phyloP scores from a whole-genome alignment of 2,329 filamentous ascomycete genomes.

The Xylariaceae sp. region DNA sequence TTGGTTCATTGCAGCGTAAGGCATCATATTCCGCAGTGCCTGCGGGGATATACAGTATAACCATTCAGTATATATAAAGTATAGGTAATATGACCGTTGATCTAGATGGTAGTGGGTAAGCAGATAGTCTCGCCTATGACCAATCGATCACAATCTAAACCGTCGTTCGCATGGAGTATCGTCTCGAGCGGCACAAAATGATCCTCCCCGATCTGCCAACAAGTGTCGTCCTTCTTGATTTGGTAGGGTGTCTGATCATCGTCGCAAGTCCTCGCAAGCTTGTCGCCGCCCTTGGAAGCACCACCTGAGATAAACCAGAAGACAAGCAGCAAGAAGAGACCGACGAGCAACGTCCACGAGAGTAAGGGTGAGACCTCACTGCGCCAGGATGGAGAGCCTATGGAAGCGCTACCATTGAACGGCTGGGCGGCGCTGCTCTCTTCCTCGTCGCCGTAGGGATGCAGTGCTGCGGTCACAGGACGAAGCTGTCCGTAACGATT shows the following conservation, averaged over 20 bases:
- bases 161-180: conserved; percentile 42
- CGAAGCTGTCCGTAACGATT: conserved; percentile 42
- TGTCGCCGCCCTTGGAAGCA: conserved; percentile 21
- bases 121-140: conserved; percentile 41
- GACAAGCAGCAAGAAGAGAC: conserved; percentile 47
- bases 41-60: too few relatives aligned
- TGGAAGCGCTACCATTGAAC: conserved; percentile 13
- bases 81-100: conserved; percentile 4
- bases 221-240: conserved; percentile 46
- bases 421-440: conserved; percentile 20
- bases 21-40: too few relatives aligned
- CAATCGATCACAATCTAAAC: conserved; percentile 46
- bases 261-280: conserved; percentile 23
- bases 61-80: background rate
- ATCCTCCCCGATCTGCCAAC: conserved; percentile 47
- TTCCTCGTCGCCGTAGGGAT: conserved; percentile 18
- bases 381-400: conserved; percentile 41
- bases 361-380: conserved; percentile 52
- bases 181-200: conserved; percentile 42
- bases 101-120: conserved; percentile 31
- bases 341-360: conserved; percentile 54
- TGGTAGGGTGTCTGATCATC: conserved; percentile 34
- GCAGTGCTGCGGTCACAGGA: conserved; percentile 21
- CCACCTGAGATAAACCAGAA: conserved; percentile 43
- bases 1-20: too few relatives aligned